These are phyloP conservation scores for Chaetomium cochliodes DNA, from an alignment of 495 filamentous ascomycete genomes.

Conservation along the genomic window DNA sequence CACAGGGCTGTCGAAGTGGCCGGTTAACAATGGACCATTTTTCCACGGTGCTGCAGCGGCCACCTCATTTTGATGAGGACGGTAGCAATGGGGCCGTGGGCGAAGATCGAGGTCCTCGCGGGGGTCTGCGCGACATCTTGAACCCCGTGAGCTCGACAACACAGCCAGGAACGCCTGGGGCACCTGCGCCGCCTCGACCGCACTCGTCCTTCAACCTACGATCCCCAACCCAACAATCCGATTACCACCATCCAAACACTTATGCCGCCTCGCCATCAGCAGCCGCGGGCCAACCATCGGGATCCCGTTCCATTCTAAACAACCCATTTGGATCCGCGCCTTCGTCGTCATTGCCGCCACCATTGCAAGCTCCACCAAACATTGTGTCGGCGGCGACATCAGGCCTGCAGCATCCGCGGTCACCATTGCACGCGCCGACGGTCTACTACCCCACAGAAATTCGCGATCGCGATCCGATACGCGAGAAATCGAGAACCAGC, in stretches of 20 bases:
- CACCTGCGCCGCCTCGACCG: slow-evolving; percentile 32
- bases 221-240: slow-evolving; percentile 42
- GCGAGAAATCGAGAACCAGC: slow-evolving; percentile 47
- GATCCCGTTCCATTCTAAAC: slow-evolving; percentile 37
- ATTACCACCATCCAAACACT: slow-evolving; percentile 38
- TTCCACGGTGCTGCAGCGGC: slow-evolving; percentile 49
- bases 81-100: slow-evolving; percentile 33
- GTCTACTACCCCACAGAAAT: slow-evolving; percentile 33
- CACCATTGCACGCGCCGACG: slow-evolving; percentile 39
- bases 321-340: slow-evolving; percentile 35
- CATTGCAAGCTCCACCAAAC: slow-evolving; percentile 33
- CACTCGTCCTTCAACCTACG: slow-evolving; percentile 39
- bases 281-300: slow-evolving; percentile 25
- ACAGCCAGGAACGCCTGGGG: slow-evolving; percentile 26
- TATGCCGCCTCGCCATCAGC: slow-evolving; percentile 32
- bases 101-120: slow-evolving; percentile 35
- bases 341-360: slow-evolving; percentile 27
- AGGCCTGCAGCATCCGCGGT: slow-evolving; percentile 27
- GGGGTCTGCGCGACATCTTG: slow-evolving; percentile 42
- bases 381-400: slow-evolving; percentile 23
- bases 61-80: slow-evolving; percentile 43
- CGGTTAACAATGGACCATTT: slow-evolving; percentile 42
- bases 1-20: slow-evolving; percentile 21
- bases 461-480: slow-evolving; percentile 36
- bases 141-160: slow-evolving; percentile 39